Evolutionary conservation across 1,139 yeast species (phyloP).

Genomic region (Blastobotrys ciferrii): DNA sequence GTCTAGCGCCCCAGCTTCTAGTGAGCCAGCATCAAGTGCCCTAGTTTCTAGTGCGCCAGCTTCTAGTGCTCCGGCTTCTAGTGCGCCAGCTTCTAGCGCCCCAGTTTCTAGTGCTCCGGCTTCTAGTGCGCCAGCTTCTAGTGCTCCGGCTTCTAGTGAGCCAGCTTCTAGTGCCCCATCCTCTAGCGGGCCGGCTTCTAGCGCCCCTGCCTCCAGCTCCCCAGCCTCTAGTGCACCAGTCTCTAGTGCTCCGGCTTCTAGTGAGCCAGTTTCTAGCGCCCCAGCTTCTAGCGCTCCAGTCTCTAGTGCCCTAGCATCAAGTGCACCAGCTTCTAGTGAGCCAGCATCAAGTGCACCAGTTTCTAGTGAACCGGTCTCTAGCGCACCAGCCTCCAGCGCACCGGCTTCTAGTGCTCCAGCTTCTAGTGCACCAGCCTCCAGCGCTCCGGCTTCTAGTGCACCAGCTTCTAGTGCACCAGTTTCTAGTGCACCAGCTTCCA

Average conservation of each 20-base stretch:
- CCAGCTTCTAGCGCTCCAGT: background rate
- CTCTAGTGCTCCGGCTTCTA: background rate
- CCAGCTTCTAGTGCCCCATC: background rate
- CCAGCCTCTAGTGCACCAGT: slow-evolving; percentile 1
- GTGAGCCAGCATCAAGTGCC: slow-evolving; percentile 2
- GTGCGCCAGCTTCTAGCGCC: background rate
- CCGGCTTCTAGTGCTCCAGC: no score
- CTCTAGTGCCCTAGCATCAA: background rate
- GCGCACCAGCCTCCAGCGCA: background rate
- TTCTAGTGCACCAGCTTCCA: background rate
- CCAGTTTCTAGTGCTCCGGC: background rate
- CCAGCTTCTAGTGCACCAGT: background rate
- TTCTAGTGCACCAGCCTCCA: background rate
- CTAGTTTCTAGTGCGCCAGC: background rate
- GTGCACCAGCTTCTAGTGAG: background rate
- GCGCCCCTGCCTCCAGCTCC: background rate
- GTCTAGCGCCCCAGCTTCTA: background rate
- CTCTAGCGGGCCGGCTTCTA: background rate
- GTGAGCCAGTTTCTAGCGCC: background rate
- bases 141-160: background rate
- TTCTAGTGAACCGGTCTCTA: background rate
- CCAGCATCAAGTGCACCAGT: background rate
- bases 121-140: background rate
- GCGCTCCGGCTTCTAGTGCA: no score
- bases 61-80: background rate